Conservation (phyloP, 2,329 filamentous ascomycete genomes). For the Ophiosphaerella narmari region DNA sequence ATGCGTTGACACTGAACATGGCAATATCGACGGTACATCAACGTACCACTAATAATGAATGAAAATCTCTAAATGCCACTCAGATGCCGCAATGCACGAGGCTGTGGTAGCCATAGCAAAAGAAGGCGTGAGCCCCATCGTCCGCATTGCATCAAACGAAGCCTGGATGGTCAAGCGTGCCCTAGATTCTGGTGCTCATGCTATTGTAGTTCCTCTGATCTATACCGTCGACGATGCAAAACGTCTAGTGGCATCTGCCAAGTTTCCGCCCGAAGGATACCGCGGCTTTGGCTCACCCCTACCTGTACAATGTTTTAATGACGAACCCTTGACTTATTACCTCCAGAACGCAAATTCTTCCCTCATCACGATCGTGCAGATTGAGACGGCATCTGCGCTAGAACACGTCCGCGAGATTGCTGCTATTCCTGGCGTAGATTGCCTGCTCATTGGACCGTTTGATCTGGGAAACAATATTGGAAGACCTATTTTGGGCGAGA, state of each 20-base stretch:
- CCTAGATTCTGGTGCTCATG: constrained; percentile 64
- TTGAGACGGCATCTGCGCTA: constrained; percentile 51
- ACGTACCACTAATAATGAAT: background rate
- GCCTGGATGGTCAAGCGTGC: constrained; percentile 67
- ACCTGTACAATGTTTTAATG: constrained; percentile 53
- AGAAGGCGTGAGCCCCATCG: constrained; percentile 50
- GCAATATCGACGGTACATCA: constrained; percentile 57
- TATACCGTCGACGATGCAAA: constrained; percentile 59
- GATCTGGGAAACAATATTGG: constrained; percentile 64
- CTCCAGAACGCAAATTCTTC: constrained; percentile 60
- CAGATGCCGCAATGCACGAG: constrained; percentile 60
- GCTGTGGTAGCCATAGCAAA: constrained; percentile 56
- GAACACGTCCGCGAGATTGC: constrained; percentile 54
- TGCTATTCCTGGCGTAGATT: constrained; percentile 57
- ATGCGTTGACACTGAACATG: constrained; percentile 60
- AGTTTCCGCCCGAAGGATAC: constrained; percentile 61
- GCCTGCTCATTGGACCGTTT: constrained; percentile 60
- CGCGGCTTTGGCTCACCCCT: constrained; percentile 63
- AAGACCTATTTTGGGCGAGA: constrained; percentile 54
- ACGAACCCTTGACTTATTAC: constrained; percentile 52
- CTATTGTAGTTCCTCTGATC: constrained; percentile 60
- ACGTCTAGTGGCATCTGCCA: constrained; percentile 57
- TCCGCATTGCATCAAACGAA: constrained; percentile 60
- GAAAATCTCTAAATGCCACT: background rate
- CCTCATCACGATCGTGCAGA: constrained; percentile 56